Conservation (phyloP, 2,329 filamentous ascomycete species). For the Tolypocladium tundrense region DNA sequence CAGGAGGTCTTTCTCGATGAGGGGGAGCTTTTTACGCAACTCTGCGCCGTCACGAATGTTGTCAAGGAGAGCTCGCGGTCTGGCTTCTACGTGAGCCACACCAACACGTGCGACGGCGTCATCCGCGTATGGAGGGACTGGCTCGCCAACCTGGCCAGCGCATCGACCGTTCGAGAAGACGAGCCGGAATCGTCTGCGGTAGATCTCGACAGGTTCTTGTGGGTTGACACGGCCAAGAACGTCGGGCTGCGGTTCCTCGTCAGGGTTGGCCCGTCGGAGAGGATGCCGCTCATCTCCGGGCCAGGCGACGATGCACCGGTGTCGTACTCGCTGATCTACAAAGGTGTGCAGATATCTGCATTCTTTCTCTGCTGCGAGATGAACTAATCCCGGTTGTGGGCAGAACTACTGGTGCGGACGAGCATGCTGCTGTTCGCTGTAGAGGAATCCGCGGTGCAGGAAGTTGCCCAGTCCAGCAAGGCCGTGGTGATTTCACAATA, state of each 20-base stretch:
- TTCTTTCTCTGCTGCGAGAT: not conserved
- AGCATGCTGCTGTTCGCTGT: constrained; percentile 52
- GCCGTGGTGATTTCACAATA: constrained; percentile 49
- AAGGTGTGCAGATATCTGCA: constrained; percentile 39
- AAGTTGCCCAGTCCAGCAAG: constrained; percentile 50
- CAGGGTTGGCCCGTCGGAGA: constrained; percentile 16
- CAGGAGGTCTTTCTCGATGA: constrained; percentile 57
- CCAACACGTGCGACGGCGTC: constrained; percentile 57
- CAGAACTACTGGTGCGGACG: constrained; percentile 58
- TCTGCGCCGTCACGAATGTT: constrained; percentile 58
- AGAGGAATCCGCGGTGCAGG: constrained; percentile 53
- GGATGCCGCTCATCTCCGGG: constrained; percentile 43
- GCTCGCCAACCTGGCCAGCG: constrained; percentile 38
- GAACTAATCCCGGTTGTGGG: constrained; percentile 6
- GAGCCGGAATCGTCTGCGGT: not conserved
- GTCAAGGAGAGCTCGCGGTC: constrained; percentile 53
- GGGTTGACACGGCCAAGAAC: constrained; percentile 53
- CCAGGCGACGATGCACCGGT: constrained; percentile 56
- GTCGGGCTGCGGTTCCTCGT: constrained; percentile 63
- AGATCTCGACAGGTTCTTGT: constrained; percentile 39
- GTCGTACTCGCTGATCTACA: constrained; percentile 59
- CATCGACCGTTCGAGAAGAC: not conserved
- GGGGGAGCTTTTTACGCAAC: constrained; percentile 63
- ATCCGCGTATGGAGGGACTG: constrained; percentile 64
- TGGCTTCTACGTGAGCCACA: constrained; percentile 53